Evolutionary conservation across 2,329 filamentous ascomycete species (phyloP), one percentile per base, ranked within the genome.

Genomic region (Penicillium sp.): DNA sequence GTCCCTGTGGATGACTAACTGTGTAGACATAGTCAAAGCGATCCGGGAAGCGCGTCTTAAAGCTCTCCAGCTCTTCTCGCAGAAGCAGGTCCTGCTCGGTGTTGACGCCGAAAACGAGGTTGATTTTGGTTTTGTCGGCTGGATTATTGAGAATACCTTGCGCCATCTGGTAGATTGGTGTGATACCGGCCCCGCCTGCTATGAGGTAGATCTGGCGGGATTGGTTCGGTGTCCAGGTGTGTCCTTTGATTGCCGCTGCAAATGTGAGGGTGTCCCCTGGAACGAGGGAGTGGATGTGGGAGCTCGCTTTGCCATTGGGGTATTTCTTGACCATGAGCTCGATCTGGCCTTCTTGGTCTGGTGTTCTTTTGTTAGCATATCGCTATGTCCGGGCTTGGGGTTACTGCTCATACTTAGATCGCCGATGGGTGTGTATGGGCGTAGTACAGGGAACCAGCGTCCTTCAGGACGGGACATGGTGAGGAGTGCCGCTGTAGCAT

Each of bases 151-250:
- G 74, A 54, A 89, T 86, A 2, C 83, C 83, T 47, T 79, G 81
- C 2, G 82, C 77, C 2, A 89, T 79, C 68, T 88, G 85, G 68
- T 84, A 89, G 61, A 87, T 81, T 0, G 88, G 88, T 0, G 87
- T 90, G 61, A 91, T 89, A 18, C 88, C 88, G 0, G 86, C 86
- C 13, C 88, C 88, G 43, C 88, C 88, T 0, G 88, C 88, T 42
- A 90, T 82, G 38, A 89, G 77, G 3, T 83, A 81, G n/a, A 90
- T 71, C 59, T 82, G 78, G 71, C 77, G 68, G 74, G 73, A 66
- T 50, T 72, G 63, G 52, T 77, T 77, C 29, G 81, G 74, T 22
- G 75, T 79, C 81, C 83, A 88, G 34, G 72, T 65, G 68, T 82
- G 82, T 26, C 79, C 82, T 18, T 77, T 78, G 4, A 89, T 72